Base-by-base conservation (phyloP, 2,329 filamentous ascomycete species). In the Mariannaea elegans region DNA sequence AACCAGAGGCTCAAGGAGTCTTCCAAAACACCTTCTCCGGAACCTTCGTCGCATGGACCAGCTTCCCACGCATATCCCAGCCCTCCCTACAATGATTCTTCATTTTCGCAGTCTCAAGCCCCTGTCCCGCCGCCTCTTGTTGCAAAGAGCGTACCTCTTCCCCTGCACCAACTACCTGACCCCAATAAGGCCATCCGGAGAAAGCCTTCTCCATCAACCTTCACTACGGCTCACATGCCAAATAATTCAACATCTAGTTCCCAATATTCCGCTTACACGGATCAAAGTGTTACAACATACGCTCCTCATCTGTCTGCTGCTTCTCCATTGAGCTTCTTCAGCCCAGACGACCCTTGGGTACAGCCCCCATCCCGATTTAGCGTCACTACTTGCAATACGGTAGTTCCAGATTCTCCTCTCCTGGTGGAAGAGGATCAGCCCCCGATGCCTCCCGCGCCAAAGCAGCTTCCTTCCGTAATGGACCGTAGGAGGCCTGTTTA, bases 301-400 rank as follows among this genome's bases (percentile, higher is more conserved):
- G 61, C 58, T 32, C 61, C 65, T 45, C 59, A 21, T 8, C 50
- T 67, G 27, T 29, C 42, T 21, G 34, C 62, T 7, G 52, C 65
- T 24, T 58, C 56, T 21, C 49, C 69, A 44, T 46, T 53, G 16
- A 66, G 49, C 19, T 56, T 63, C 7, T 67, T 62, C 38, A 45
- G 61, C 7, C 42, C 73, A 18, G 70, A 77, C 12, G 68, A 73
- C 59, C 58, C 82, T 34, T 82, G 81, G 78, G 75, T 77, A 12
- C 82, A 85, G 56, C 85, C 85, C 6, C 74, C 78, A 2, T 90
- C 87, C 47, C 84, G 85, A 44, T 90, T 90, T 73, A 90, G 87
- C 74, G 78, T 84, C 63, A 88, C 85, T 7, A 90, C 87, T 2
- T 87, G 84, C 68, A 81, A 83, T 21, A 85, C 86, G 2, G 83